A percentile compares a stretch with the other conserved stretches of the same genome.
phyloP scores from a whole-genome alignment of 2,329 filamentous ascomycete species.

The Hansfordia pulvinata region DNA sequence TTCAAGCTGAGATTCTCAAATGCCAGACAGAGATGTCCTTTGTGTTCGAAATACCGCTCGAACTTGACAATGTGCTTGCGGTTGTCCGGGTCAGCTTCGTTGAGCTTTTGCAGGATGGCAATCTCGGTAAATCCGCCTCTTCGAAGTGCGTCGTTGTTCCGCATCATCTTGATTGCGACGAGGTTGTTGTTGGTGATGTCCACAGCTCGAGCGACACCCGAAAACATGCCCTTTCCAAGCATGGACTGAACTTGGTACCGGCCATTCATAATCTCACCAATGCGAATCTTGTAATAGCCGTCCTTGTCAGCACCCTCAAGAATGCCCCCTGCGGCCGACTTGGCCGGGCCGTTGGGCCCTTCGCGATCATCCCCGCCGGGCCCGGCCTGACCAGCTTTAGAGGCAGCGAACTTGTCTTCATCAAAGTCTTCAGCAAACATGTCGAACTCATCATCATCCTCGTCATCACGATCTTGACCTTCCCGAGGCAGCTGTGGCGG shows the following conservation, averaged over 20 bases:
- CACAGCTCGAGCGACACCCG: slow-evolving; percentile 79
- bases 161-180: slow-evolving; percentile 97
- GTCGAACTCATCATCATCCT: slow-evolving; percentile 60
- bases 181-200: slow-evolving; percentile 61
- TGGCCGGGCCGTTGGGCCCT: slow-evolving; percentile 30
- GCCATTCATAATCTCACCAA: slow-evolving; percentile 78
- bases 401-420: slow-evolving; percentile 49
- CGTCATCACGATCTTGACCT: slow-evolving; percentile 31
- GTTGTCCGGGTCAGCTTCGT: slow-evolving; percentile 72
- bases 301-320: slow-evolving; percentile 90
- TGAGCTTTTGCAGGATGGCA: slow-evolving; percentile 78
- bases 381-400: slow-evolving; percentile 25
- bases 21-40: slow-evolving; percentile 88
- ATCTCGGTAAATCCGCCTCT: slow-evolving; percentile 94
- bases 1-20: slow-evolving; percentile 95
- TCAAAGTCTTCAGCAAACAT: slow-evolving; percentile 83
- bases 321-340: slow-evolving; percentile 54
- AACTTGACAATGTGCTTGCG: slow-evolving; percentile 88
- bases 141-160: slow-evolving; percentile 83
- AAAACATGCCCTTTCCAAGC: slow-evolving; percentile 91
- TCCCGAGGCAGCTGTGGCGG: slow-evolving; percentile 20
- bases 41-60: slow-evolving; percentile 81
- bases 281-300: slow-evolving; percentile 90
- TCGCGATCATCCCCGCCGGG: slow-evolving; percentile 26
- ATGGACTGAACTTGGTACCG: slow-evolving; percentile 82